phyloP scores from a whole-genome alignment of 2,329 filamentous ascomycete species.

The Bertia moriformis region DNA sequence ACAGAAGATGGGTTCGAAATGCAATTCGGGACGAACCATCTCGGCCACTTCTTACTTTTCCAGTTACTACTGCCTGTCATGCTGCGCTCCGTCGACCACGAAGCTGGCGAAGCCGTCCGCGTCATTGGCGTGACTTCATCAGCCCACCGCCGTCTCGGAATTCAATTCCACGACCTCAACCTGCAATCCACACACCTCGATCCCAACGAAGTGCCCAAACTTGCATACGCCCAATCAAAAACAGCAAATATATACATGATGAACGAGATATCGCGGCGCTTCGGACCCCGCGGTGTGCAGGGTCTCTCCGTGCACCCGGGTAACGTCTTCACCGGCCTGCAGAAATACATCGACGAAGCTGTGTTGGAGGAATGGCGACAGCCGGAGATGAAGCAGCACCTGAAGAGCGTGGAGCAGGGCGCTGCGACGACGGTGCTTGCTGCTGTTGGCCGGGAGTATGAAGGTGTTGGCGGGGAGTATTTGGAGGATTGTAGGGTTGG shows the following conservation, averaged over 20 bases:
- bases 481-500: conserved; percentile 6
- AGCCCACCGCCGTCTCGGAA: conserved; percentile 14
- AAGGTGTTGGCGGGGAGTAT: conserved; percentile 16
- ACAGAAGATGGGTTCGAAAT: conserved; percentile 6
- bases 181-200: conserved; percentile 20
- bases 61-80: conserved; percentile 23
- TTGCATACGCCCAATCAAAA: conserved; percentile 26
- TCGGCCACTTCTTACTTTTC: conserved; percentile 17
- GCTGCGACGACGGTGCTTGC: conserved; percentile 21
- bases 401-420: conserved; percentile 18
- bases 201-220: too few species aligned
- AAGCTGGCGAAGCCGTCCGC: conserved; percentile 21
- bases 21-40: conserved; percentile 8
- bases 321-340: conserved; percentile 16
- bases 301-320: conserved; percentile 25
- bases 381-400: conserved; percentile 5
- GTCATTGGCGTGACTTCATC: conserved; percentile 23
- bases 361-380: conserved; percentile 7
- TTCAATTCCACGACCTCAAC: conserved; percentile 12
- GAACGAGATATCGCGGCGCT: conserved; percentile 27
- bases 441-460: conserved; percentile 15
- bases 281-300: conserved; percentile 20
- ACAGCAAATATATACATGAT: conserved; percentile 28
- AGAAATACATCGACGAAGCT: conserved; percentile 6
- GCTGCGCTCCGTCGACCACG: conserved; percentile 19